These are phyloP conservation scores for Hymenoscyphus occultus DNA, from an alignment of 2,329 filamentous ascomycete genomes.

Conservation along the genomic window DNA sequence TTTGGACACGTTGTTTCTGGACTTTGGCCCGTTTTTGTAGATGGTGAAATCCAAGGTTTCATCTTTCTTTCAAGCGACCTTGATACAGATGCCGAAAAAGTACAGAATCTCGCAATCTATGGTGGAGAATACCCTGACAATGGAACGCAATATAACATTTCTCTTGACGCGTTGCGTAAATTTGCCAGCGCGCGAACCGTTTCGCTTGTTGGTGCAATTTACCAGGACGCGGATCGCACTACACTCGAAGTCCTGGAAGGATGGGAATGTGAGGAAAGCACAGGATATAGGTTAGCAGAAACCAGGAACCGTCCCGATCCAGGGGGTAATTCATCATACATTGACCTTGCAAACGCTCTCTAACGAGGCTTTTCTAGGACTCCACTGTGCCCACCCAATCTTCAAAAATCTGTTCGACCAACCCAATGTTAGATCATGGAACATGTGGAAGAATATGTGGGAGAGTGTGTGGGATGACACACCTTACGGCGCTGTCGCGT, in stretches of 20 bases:
- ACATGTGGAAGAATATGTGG: too few relatives aligned
- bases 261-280: not conserved
- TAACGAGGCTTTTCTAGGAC: too few relatives aligned
- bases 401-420: too few relatives aligned
- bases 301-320: too few relatives aligned
- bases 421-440: too few relatives aligned
- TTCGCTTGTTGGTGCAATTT: not conserved
- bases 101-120: not conserved
- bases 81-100: not conserved
- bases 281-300: not conserved
- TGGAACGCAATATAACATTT: not conserved
- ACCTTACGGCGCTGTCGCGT: too few relatives aligned
- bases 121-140: not conserved
- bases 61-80: not conserved
- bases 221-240: not conserved
- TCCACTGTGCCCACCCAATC: too few relatives aligned
- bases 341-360: too few relatives aligned
- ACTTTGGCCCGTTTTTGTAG: not conserved
- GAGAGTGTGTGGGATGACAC: too few relatives aligned
- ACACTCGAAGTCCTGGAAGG: not conserved
- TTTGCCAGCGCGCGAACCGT: not conserved
- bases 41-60: not conserved
- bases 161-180: not conserved
- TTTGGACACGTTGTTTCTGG: not conserved
- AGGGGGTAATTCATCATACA: too few relatives aligned